These are phyloP conservation scores for Nannochloropsis granulata DNA, from an alignment of 108 stramenopile genomes.

Conservation along the genomic window DNA sequence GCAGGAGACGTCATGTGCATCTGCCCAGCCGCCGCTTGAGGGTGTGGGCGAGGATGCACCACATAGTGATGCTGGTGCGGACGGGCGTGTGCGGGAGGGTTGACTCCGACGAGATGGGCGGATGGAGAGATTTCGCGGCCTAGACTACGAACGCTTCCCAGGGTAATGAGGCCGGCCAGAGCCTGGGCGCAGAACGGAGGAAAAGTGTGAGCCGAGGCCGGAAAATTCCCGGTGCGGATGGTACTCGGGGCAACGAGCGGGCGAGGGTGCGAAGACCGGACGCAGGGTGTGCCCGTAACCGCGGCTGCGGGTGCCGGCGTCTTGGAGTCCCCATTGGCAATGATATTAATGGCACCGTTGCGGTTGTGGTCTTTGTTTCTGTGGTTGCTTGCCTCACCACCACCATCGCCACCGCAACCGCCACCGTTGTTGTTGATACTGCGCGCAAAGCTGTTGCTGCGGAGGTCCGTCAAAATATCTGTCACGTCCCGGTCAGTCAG, in stretches of 20 bases:
- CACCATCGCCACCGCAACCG: too few relatives aligned
- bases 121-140: neutral
- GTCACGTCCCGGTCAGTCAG: neutral
- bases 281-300: too few relatives aligned
- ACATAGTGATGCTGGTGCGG: neutral
- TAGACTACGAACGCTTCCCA: neutral
- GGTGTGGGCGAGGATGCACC: neutral
- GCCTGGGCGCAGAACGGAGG: neutral
- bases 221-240: too few relatives aligned
- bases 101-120: neutral
- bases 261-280: too few relatives aligned
- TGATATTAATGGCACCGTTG: too few relatives aligned
- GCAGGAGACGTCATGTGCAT: neutral
- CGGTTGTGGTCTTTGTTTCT: too few relatives aligned
- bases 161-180: neutral
- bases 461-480: neutral
- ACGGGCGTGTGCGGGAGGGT: neutral
- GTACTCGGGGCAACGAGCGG: too few relatives aligned
- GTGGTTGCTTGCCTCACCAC: too few relatives aligned
- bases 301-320: too few relatives aligned
- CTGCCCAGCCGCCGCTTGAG: neutral
- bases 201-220: too few relatives aligned
- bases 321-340: too few relatives aligned
- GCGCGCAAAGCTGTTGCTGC: neutral
- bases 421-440: too few relatives aligned